Evolutionary conservation across 2,329 filamentous ascomycete genomes (phyloP).

Genomic region (Epichloe gansuensis): DNA sequence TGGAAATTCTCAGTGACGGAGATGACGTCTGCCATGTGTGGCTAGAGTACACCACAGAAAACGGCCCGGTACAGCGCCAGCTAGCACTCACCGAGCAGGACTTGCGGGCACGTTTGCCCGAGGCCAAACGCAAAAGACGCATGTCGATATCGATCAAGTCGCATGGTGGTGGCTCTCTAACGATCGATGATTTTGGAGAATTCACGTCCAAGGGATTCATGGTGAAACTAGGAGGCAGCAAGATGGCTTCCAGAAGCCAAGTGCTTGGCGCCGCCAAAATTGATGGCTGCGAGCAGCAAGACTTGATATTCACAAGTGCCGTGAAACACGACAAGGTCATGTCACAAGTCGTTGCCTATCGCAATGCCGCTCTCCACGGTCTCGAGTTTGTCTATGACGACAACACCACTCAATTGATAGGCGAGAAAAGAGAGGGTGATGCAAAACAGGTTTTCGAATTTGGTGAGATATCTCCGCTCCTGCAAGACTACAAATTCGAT

Average conservation of each 20-base stretch:
- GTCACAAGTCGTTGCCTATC: conserved; percentile 62
- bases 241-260: conserved; percentile 63
- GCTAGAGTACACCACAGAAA: conserved; percentile 64
- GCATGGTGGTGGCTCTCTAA: conserved; percentile 58
- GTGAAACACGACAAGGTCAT: conserved; percentile 60
- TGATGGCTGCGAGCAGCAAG: conserved; percentile 55
- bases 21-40: conserved; percentile 70
- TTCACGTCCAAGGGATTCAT: conserved; percentile 60
- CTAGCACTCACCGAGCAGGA: conserved; percentile 64
- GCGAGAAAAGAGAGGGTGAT: conserved; percentile 59
- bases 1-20: conserved; percentile 72
- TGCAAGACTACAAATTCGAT: neutral
- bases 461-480: conserved; percentile 36
- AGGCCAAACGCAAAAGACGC: conserved; percentile 57
- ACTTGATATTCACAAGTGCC: conserved; percentile 63
- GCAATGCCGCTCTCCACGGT: conserved; percentile 67
- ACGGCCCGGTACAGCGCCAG: conserved; percentile 54
- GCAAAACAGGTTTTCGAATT: conserved; percentile 66
- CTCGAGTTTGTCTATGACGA: conserved; percentile 93
- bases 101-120: conserved; percentile 57
- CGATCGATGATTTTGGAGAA: conserved; percentile 63
- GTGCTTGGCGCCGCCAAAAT: conserved; percentile 62
- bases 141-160: conserved; percentile 67
- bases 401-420: conserved; percentile 71
- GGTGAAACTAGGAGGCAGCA: conserved; percentile 58